Evolutionary conservation across 108 stramenopile species (phyloP), one percentile per base, ranked within the genome.

Genomic region (Epipyxis sp.): DNA sequence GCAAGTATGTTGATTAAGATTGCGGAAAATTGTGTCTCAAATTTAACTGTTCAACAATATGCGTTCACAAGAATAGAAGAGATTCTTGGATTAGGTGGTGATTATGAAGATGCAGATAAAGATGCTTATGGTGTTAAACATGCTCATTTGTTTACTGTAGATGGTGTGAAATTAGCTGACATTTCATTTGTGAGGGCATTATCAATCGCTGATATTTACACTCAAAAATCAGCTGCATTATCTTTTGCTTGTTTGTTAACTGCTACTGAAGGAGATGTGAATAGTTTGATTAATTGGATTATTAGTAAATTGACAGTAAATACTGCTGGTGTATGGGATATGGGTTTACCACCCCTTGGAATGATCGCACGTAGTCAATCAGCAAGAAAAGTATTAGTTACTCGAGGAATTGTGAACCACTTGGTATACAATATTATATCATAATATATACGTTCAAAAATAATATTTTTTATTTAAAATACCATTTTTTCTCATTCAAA

Each of bases 61-160:
- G 71, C 43, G 25, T 74, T 35, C 71, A 74, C 71, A 34, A 37
- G 71, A 6, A 57, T 74, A 25, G 71, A 74, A 37, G 71, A 74
- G 50, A 74, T 74, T 20, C 43, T 74, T 13, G 46, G 50, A 6
- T 34, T 65, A 29, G 3, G 13, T 65, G 3, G 27, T 16, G 61
- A 65, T 65, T 25, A 6, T 32, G 35, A 29, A 32, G 61, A 65
- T 65, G 61, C 25, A 32, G 34, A 65, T 37, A 37, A 10, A 10
- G 61, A 65, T 65, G 61, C 61, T 25, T 65, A 13, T 37, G 61
- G 61, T 74, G 27, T 42, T 6, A 54, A 46, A 29, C 71, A 57
- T 37, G 6, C 71, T 37, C 16, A 13, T 34, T 57, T 74, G 20
- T 74, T 74, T 39, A 74, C 71, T 34, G 71, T 74, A 37, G 71